A percentile compares a stretch with the other conserved stretches of the same genome.
phyloP scores from a whole-genome alignment of 1,284 basidiomycete genomes.

The Neonothopanus nambi region DNA sequence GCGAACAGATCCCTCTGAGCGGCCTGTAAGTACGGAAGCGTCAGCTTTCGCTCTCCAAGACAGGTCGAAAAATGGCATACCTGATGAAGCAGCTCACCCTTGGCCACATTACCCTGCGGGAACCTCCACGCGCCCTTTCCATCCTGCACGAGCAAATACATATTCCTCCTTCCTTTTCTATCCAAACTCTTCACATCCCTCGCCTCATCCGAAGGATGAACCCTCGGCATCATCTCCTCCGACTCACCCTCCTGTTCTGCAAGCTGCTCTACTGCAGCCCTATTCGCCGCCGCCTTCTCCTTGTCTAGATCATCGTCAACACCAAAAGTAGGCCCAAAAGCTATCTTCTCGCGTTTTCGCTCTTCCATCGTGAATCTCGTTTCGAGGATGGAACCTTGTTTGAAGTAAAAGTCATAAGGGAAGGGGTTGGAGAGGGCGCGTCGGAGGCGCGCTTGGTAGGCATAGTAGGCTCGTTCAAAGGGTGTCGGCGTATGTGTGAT shows the following conservation, averaged over 20 bases:
- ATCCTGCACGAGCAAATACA: conserved; percentile 78
- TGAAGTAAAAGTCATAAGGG: conserved; percentile 93
- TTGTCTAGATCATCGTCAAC: conserved; percentile 40
- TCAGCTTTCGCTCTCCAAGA: background rate
- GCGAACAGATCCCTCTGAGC: conserved; percentile 65
- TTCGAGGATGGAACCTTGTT: conserved; percentile 86
- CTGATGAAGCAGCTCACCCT: conserved; percentile 70
- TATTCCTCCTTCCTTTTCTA: conserved; percentile 78
- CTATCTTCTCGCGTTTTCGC: conserved; percentile 63
- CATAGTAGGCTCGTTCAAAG: conserved; percentile 86
- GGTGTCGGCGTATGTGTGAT: conserved; percentile 75
- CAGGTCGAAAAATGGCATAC: conserved; percentile 32
- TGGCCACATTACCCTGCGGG: conserved; percentile 67
- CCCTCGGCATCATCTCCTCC: conserved; percentile 58
- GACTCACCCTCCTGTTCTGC: conserved; percentile 69
- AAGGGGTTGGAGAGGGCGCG: conserved; percentile 89
- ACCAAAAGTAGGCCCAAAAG: conserved; percentile 66
- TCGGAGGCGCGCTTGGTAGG: conserved; percentile 83
- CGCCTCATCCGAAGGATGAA: conserved; percentile 61
- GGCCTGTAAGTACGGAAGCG: conserved; percentile 43
- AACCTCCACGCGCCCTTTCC: conserved; percentile 76
- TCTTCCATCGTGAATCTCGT: conserved; percentile 79
- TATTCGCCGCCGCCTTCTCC: conserved; percentile 47
- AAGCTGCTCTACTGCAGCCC: conserved; percentile 54
- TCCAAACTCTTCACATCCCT: conserved; percentile 77